phyloP scores from a whole-genome alignment of 2,329 filamentous ascomycete species.

The Ceratocystis cacaofunesta region DNA sequence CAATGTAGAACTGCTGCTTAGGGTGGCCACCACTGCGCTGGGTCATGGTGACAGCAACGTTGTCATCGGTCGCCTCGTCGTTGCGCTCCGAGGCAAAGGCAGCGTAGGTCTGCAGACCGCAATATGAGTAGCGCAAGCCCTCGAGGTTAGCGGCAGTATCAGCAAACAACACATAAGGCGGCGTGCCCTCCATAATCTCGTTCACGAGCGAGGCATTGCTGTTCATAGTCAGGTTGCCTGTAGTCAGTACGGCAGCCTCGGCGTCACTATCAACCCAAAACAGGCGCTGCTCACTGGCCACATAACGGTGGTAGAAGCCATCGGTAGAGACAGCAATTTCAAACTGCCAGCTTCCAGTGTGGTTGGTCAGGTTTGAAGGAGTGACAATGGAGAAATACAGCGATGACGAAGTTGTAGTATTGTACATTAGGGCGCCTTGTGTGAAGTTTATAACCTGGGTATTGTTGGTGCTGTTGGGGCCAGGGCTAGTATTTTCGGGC shows the following conservation, averaged over 20 bases:
- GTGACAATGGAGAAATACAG: slow-evolving; percentile 67
- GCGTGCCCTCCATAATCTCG: slow-evolving; percentile 31
- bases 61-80: slow-evolving; percentile 29
- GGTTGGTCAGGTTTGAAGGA: slow-evolving; percentile 44
- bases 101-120: slow-evolving; percentile 56
- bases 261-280: slow-evolving; percentile 77
- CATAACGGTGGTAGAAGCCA: slow-evolving; percentile 54
- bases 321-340: slow-evolving; percentile 74
- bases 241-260: slow-evolving; percentile 62
- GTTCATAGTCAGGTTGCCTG: slow-evolving; percentile 52
- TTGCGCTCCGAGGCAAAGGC: slow-evolving; percentile 42
- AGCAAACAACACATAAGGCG: slow-evolving; percentile 66
- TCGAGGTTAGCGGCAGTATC: slow-evolving; percentile 46
- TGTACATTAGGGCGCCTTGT: slow-evolving; percentile 55
- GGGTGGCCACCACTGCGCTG: slow-evolving; percentile 51
- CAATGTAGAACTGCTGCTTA: slow-evolving; percentile 79
- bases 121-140: slow-evolving; percentile 68
- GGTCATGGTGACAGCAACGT: slow-evolving; percentile 50
- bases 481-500: slow-evolving; percentile 47
- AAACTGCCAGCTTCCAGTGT: slow-evolving; percentile 58
- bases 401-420: slow-evolving; percentile 45
- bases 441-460: slow-evolving; percentile 32
- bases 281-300: slow-evolving; percentile 33
- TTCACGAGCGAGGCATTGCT: slow-evolving; percentile 32
- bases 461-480: slow-evolving; percentile 35